Conservation (phyloP, 345 rosid genomes). For the Zanthoxylum bungeanum region DNA sequence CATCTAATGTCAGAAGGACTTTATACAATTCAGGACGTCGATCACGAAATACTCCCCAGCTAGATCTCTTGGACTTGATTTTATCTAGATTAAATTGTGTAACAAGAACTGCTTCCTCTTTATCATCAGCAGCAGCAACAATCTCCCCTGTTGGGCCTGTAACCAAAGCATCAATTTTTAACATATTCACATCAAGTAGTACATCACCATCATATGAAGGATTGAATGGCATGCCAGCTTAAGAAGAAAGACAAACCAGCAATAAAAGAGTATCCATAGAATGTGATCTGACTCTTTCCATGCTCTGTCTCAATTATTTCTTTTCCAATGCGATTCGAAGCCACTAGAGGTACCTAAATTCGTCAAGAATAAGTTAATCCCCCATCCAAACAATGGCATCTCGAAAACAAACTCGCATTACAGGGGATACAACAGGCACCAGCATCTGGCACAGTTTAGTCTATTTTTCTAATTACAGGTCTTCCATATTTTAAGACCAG, state of each 20-base stretch:
- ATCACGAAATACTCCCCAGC: constrained; percentile 95
- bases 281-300: constrained; percentile 75
- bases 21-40: constrained; percentile 82
- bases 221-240: neutral
- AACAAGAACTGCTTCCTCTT: constrained; percentile 72
- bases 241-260: constrained; percentile 48
- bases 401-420: neutral
- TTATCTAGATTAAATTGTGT: constrained; percentile 75
- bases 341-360: constrained; percentile 73
- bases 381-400: neutral
- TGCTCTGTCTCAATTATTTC: constrained; percentile 78
- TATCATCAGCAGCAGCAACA: constrained; percentile 65
- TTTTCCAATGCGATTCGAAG: constrained; percentile 82
- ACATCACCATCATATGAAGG: constrained; percentile 4
- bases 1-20: constrained; percentile 90
- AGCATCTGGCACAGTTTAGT: neutral
- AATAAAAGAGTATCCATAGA: constrained; percentile 83
- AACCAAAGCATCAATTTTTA: constrained; percentile 7
- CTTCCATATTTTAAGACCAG: neutral
- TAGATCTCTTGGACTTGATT: constrained; percentile 67
- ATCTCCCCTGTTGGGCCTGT: constrained; percentile 87
- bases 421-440: neutral
- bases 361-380: constrained; percentile 8
- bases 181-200: neutral
- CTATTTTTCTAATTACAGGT: neutral